These are phyloP conservation scores for Wallacemonas sp. DNA, from an alignment of 208 protist species.

Conservation along the genomic window DNA sequence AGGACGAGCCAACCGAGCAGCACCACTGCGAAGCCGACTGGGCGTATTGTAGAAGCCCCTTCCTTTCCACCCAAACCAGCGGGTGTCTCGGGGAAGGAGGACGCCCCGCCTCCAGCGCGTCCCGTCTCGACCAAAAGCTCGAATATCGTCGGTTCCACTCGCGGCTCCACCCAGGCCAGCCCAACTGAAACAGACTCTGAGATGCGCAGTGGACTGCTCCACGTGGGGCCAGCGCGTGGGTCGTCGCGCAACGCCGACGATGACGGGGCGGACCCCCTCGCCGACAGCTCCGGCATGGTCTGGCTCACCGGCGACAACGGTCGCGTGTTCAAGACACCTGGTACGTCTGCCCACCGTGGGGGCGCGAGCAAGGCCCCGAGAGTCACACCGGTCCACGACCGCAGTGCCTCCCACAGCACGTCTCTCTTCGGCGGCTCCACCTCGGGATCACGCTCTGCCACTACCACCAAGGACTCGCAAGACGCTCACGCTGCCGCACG, in stretches of 20 bases:
- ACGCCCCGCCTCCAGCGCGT: neutral
- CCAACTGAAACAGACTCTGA: neutral
- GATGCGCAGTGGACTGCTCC: neutral
- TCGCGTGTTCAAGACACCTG: neutral
- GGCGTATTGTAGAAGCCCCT: neutral
- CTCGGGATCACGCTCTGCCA: no score
- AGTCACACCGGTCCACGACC: neutral
- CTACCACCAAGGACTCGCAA: no score
- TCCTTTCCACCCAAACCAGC: neutral
- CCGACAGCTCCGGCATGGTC: slow-evolving; percentile 5
- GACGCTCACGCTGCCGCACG: neutral
- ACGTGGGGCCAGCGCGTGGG: neutral
- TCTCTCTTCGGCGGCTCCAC: neutral
- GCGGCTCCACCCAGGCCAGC: neutral
- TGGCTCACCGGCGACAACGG: slow-evolving; percentile 18
- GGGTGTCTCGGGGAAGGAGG: slow-evolving; percentile 10
- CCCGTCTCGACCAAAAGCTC: neutral
- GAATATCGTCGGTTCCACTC: neutral
- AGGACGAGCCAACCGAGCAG: neutral
- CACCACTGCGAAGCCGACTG: neutral
- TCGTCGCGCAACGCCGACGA: neutral
- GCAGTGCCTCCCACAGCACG: neutral
- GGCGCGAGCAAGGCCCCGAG: neutral
- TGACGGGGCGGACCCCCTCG: neutral
- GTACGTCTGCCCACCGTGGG: neutral